phyloP scores from a whole-genome alignment of 2,329 filamentous ascomycete species.

The Aspergillus ibericus region DNA sequence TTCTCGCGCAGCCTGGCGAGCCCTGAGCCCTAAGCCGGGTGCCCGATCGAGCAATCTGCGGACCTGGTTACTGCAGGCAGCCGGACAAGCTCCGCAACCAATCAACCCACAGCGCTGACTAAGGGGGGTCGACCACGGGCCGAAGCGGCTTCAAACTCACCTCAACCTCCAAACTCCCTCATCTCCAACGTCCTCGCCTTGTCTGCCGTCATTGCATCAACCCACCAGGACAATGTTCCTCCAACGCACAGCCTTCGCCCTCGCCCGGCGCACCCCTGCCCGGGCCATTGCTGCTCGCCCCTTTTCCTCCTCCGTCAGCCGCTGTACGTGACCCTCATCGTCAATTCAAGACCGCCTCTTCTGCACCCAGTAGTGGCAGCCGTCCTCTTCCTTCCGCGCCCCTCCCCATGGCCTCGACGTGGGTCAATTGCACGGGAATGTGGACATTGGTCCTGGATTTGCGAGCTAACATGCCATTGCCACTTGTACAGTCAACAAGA shows the following conservation, averaged over 20 bases:
- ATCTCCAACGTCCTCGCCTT: constrained; percentile 28
- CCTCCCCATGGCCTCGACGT: constrained; percentile 24
- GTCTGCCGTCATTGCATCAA: constrained; percentile 23
- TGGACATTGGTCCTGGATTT: neutral
- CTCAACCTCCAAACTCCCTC: constrained; percentile 37
- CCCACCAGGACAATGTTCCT: constrained; percentile 46
- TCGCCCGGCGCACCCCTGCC: constrained; percentile 47
- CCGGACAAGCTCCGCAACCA: constrained; percentile 25
- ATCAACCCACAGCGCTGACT: constrained; percentile 27
- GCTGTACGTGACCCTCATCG: constrained; percentile 44
- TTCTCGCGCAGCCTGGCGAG: neutral
- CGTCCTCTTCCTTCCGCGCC: constrained; percentile 16
- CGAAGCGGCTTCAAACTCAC: constrained; percentile 44
- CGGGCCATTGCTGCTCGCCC: constrained; percentile 45
- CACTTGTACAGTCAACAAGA: constrained; percentile 38
- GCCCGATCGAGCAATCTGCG: constrained; percentile 20
- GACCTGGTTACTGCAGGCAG: constrained; percentile 7
- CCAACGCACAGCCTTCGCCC: constrained; percentile 47
- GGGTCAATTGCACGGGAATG: neutral
- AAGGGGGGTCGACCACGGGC: constrained; percentile 30
- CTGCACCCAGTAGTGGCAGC: constrained; percentile 16
- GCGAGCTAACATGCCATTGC: constrained; percentile 27
- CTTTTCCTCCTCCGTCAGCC: constrained; percentile 47
- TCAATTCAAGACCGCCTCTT: constrained; percentile 24
- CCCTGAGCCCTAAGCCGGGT: constrained; percentile 23